These are phyloP conservation scores for Linaria vulgaris DNA, from an alignment of 257 asterid species.

Conservation along the genomic window DNA sequence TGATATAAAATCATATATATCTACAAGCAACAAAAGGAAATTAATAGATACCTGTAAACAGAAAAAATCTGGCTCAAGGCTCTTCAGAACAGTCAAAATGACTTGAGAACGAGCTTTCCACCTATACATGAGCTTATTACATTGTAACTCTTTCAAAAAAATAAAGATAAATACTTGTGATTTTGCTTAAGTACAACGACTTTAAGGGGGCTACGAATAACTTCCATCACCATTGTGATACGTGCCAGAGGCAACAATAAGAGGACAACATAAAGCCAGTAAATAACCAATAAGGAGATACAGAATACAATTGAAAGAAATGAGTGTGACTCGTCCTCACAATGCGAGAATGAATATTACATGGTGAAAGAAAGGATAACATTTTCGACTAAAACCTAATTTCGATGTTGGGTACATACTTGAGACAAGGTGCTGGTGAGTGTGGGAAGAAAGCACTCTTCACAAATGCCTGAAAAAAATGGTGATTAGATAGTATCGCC, in stretches of 20 bases:
- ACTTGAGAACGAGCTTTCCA: conserved; percentile 95
- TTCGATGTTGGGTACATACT: conserved; percentile 38
- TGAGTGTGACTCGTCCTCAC: background rate
- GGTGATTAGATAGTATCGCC: conserved; percentile 7
- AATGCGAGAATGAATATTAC: background rate
- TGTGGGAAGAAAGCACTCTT: conserved; percentile 73
- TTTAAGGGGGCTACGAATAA: no score
- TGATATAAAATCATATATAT: background rate
- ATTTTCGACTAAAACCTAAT: background rate
- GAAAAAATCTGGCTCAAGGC: conserved; percentile 73
- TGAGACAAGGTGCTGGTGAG: conserved; percentile 85
- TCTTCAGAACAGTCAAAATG: conserved; percentile 59
- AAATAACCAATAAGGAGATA: no score
- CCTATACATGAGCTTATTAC: conserved; percentile 37
- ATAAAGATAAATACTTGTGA: no score
- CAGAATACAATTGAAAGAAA: no score
- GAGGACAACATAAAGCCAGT: no score
- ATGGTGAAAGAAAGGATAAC: background rate
- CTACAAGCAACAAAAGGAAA: conserved; percentile 14
- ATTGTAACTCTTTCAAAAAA: background rate
- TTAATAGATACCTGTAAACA: conserved; percentile 71
- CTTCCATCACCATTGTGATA: no score
- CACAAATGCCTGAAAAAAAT: conserved; percentile 65
- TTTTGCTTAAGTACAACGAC: no score
- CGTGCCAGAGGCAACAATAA: no score